Evolutionary conservation across 805 yeast species (phyloP), one percentile per base, ranked within the genome.

Genomic region (Maudiozyma pseudohumilis): DNA sequence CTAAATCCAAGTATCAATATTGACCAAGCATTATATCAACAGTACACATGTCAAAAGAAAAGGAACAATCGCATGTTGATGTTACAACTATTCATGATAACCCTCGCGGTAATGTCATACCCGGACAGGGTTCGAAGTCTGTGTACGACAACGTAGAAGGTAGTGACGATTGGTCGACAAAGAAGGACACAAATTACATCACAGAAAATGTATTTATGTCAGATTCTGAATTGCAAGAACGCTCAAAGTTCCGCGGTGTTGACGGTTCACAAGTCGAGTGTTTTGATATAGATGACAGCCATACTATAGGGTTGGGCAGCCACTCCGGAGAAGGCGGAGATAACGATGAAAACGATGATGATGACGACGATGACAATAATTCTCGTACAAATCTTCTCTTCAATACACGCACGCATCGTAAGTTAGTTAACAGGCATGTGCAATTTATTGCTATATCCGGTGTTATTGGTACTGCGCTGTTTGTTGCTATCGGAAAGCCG

Each of bases 361-460:
- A 19, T 9, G 33, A 19, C 9, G 16, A 19, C 7, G 47, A 35
- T 16, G 49, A 47, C 22, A 36, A 40, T 21, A 43, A 42, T 20
- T 43, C 49, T 5, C 36, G 34, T 19, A 42, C 47, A 42, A 55
- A 21, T 27, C 45, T 21, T 44, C 39, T 32, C 18, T 50, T n/a
- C 13, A 39, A 40, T 16, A 44, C 42, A 20, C 38, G 35, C 13
- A 68, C 73, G 2, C 64, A 64, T 22, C 59, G 89, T 32, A 66
- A 68, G 21, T 63, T 82, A 39, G 61, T 68, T 42, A 74, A 77
- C 37, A 65, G 94, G 41, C 95, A 86, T 60, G 76, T 84, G 19
- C 86, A 82, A 50, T 66, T 84, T 37, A 76, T 84, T 43, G 81
- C 85, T 10, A 77, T 84, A 18, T 86, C 89, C 15, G 92, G 89